Evolutionary conservation across 495 filamentous ascomycete species (phyloP), one percentile per base, ranked within the genome.

Genomic region (Hyaloscypha bicolor): DNA sequence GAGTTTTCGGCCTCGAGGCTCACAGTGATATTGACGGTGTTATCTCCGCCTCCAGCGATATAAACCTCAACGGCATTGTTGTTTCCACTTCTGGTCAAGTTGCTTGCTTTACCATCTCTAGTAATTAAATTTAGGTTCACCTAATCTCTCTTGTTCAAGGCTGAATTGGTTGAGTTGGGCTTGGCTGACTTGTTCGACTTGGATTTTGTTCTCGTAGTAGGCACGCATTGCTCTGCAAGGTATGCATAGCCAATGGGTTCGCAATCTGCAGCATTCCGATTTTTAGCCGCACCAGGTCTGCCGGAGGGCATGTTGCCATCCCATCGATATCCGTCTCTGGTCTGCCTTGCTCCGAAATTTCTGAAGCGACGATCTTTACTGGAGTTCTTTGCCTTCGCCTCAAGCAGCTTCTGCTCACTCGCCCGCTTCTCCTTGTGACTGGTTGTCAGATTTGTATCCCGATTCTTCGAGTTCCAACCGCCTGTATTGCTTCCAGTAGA

Each of bases 401-500:
- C 11, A 19, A 48, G 16, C 9, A 12, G 9, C 9, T 16, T 48
- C 42, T 48, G 42, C 42, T 16, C 42, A 4, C 4, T 48, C 16
- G 42, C 9, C 4, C 42, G 9, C 16, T 48, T 48, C 16, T 19
- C 16, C 42, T 16, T 48, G 1, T 19, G 42, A 48, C 16, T 3
- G 42, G 2, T 19, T 4, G 42, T 48, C 11, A 48, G 11, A 59
- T 32, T 29, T 29, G 53, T 8, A 16, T 29, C 56, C 12, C n/a
- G 32, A 8, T 59, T 32, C 4, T 35, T 37, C 8, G 25, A 8
- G 32, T 59, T 37, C 56, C 56, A 59, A 32, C 56, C 56, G 56
- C 56, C 56, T 11, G 53, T 56, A 14, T 56, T 56, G 30, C 53
- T 22, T 25, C 53, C 53, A 16, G 53, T 56, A n/a, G 22, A 29